These are phyloP conservation scores for Hypsizygus ulmarius DNA, from an alignment of 1,284 basidiomycete genomes.

Conservation along the genomic window DNA sequence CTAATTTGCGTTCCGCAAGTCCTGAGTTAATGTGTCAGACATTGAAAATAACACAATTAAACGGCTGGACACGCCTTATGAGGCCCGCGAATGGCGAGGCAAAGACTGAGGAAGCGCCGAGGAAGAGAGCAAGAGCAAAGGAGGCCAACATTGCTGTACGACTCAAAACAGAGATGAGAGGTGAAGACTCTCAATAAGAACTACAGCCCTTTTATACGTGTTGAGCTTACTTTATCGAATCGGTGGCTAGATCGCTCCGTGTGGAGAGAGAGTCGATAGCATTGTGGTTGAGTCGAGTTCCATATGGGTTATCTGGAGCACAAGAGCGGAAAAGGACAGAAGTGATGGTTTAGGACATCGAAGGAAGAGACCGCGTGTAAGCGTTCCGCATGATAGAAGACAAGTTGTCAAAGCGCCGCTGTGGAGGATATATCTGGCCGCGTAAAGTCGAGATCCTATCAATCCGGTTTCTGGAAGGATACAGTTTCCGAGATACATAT, in stretches of 20 bases:
- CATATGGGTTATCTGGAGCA: slow-evolving; percentile 16
- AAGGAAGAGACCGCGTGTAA: slow-evolving; percentile 13
- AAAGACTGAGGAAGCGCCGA: slow-evolving; percentile 24
- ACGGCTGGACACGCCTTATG: slow-evolving; percentile 1
- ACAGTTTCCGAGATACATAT: too few relatives aligned
- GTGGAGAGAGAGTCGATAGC: slow-evolving; percentile 4
- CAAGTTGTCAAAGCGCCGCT: not conserved
- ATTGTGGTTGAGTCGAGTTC: not conserved
- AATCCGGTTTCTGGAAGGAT: not conserved
- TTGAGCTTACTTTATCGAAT: not conserved
- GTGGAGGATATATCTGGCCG: not conserved
- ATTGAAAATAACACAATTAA: not conserved
- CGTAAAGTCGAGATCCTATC: not conserved
- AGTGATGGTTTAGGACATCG: slow-evolving; percentile 10
- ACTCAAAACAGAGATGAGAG: slow-evolving; percentile 11
- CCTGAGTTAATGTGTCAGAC: slow-evolving; percentile 20
- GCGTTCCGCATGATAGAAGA: slow-evolving; percentile 13
- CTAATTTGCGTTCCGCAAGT: slow-evolving; percentile 37
- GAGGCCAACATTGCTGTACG: slow-evolving; percentile 25
- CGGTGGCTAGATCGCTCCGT: not conserved
- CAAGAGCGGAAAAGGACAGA: slow-evolving; percentile 16
- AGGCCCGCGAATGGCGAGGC: slow-evolving; percentile 21
- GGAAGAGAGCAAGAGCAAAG: slow-evolving; percentile 23
- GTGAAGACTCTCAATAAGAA: not conserved
- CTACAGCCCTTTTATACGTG: slow-evolving; percentile 8